These are phyloP conservation scores for Suhomyces chickasaworum DNA, from an alignment of 1,139 yeast genomes.

Conservation along the genomic window DNA sequence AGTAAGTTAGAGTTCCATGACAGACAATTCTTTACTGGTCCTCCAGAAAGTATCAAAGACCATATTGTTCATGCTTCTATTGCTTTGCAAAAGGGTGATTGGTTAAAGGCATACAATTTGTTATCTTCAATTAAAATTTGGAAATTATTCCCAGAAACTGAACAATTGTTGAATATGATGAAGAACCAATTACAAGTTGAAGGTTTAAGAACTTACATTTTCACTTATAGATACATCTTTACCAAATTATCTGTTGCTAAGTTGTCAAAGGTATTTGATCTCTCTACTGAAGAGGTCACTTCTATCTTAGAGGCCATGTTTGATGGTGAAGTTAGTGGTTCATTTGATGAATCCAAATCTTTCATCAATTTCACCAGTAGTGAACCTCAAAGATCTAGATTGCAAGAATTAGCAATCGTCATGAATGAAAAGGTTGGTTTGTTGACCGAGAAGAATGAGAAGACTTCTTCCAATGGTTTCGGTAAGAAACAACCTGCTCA, in stretches of 20 bases:
- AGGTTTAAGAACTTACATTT: constrained; percentile 87
- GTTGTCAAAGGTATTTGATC: constrained; percentile 66
- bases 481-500: constrained; percentile 42
- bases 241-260: constrained; percentile 71
- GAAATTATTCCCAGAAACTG: constrained; percentile 77
- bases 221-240: constrained; percentile 78
- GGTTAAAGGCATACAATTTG: constrained; percentile 76
- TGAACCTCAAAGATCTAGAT: constrained; percentile 79
- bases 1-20: constrained; percentile 91
- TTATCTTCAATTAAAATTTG: constrained; percentile 82
- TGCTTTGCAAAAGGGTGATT: constrained; percentile 86
- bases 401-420: constrained; percentile 86
- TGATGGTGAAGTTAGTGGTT: constrained; percentile 67
- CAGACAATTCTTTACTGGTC: constrained; percentile 94
- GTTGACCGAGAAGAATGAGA: constrained; percentile 82
- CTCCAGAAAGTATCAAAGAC: constrained; percentile 96
- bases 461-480: constrained; percentile 76
- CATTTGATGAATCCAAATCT: constrained; percentile 60
- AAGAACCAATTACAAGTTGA: constrained; percentile 80
- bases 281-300: constrained; percentile 56
- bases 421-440: constrained; percentile 85
- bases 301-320: constrained; percentile 75
- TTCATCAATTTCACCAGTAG: constrained; percentile 60
- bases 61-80: constrained; percentile 92
- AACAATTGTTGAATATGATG: constrained; percentile 67